phyloP scores from a whole-genome alignment of 2,329 filamentous ascomycete species.

The Dactylellina sp. region DNA sequence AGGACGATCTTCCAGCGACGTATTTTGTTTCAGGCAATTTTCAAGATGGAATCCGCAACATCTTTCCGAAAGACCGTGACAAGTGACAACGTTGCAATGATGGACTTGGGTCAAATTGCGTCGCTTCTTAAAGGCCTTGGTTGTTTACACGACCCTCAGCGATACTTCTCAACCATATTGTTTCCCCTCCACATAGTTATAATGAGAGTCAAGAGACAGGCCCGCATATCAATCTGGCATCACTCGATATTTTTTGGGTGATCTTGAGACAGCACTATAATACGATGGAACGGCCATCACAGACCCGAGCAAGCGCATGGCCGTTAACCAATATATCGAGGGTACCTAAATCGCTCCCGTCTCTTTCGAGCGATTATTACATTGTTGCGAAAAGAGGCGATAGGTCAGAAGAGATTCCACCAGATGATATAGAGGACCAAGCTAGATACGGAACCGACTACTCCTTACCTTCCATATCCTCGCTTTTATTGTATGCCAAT shows the following conservation, averaged over 20 bases:
- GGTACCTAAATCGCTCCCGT: constrained; percentile 18
- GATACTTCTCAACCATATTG: constrained; percentile 3
- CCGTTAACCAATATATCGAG: constrained; percentile 17
- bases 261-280: constrained; percentile 12
- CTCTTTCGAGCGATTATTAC: constrained; percentile 13
- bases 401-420: constrained; percentile 3
- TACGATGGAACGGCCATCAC: constrained; percentile 34
- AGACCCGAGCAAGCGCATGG: constrained; percentile 30
- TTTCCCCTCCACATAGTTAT: constrained; percentile 3
- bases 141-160: background rate
- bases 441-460: constrained; percentile 71
- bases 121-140: constrained; percentile 32
- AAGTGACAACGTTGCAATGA: constrained; percentile 17
- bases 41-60: constrained; percentile 56
- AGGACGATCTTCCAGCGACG: constrained; percentile 55
- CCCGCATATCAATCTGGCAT: constrained; percentile 18
- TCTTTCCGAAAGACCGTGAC: constrained; percentile 56
- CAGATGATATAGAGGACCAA: constrained; percentile 8
- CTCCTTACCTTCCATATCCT: constrained; percentile 92
- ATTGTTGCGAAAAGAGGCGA: constrained; percentile 18
- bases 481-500: constrained; percentile 84
- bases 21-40: constrained; percentile 56
- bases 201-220: constrained; percentile 24
- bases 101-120: background rate
- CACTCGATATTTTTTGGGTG: constrained; percentile 7